Conservation (phyloP, 164 flowering plant genomes). For the Houttuynia cordata region DNA sequence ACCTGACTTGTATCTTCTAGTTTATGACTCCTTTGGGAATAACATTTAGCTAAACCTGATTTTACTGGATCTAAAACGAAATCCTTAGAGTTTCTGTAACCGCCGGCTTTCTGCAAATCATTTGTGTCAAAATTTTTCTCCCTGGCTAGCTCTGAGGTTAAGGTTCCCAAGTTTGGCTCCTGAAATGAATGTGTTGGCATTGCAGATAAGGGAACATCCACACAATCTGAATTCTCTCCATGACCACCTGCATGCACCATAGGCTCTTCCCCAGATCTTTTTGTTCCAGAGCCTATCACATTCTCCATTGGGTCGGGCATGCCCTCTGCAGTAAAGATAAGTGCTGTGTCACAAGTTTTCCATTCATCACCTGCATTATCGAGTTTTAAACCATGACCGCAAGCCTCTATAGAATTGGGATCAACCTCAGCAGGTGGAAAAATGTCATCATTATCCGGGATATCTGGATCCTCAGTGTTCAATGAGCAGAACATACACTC, state of each 20-base stretch:
- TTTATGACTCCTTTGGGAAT: conserved; percentile 13
- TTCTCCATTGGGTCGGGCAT: conserved; percentile 7
- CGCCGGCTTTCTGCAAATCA: conserved; percentile 13
- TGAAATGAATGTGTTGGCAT: background rate
- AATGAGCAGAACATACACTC: conserved; percentile 46
- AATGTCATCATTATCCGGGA: conserved; percentile 69
- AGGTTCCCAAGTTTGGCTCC: background rate
- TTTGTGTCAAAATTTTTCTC: no score
- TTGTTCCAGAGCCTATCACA: conserved; percentile 13
- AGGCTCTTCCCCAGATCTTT: conserved; percentile 14
- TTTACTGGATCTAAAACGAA: no score
- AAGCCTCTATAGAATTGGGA: conserved; percentile 12
- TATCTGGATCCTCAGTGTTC: conserved; percentile 62
- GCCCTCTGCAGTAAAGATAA: conserved; percentile 13
- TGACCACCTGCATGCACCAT: conserved; percentile 10
- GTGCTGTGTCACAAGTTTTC: conserved; percentile 17
- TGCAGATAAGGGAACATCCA: conserved; percentile 7
- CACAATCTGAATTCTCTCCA: conserved; percentile 14
- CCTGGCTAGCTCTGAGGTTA: conserved; percentile 4
- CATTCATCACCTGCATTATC: conserved; percentile 15
- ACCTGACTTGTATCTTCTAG: conserved; percentile 17
- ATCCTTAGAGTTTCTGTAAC: no score
- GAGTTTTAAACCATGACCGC: conserved; percentile 2
- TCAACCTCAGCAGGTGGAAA: conserved; percentile 15
- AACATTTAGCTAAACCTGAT: conserved; percentile 12